phyloP scores from a whole-genome alignment of 2,329 filamentous ascomycete species.

The Pseudonectria buxi region DNA sequence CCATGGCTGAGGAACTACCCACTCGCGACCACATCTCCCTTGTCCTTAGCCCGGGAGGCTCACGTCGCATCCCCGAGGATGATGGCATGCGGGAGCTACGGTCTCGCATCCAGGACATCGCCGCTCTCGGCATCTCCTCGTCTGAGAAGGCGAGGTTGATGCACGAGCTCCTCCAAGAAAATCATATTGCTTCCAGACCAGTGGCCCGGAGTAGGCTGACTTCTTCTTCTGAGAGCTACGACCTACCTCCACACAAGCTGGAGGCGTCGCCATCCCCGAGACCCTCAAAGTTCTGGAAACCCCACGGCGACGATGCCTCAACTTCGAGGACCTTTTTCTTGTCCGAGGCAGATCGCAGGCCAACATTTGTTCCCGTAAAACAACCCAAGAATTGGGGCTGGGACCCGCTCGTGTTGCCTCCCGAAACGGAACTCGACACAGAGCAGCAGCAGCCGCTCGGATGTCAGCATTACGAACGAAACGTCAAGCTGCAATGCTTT shows the following conservation, averaged over 20 bases:
- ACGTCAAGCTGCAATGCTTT: constrained; percentile 91
- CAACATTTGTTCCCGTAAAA: constrained; percentile 57
- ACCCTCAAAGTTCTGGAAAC: constrained; percentile 54
- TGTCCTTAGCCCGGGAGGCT: constrained; percentile 23
- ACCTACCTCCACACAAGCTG: constrained; percentile 20
- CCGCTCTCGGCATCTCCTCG: constrained; percentile 50
- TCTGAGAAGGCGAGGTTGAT: constrained; percentile 65
- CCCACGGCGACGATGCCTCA: constrained; percentile 33
- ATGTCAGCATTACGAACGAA: constrained; percentile 88
- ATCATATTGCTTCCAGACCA: constrained; percentile 43
- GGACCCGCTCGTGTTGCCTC: constrained; percentile 25
- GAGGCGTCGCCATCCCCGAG: constrained; percentile 39
- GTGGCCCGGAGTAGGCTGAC: constrained; percentile 9
- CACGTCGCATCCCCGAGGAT: constrained; percentile 57
- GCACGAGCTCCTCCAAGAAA: constrained; percentile 64
- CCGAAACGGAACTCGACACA: constrained; percentile 17
- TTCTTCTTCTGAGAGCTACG: constrained; percentile 7
- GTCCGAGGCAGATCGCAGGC: constrained; percentile 55
- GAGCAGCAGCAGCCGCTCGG: constrained; percentile 52
- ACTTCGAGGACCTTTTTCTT: constrained; percentile 40
- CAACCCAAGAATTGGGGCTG: constrained; percentile 40
- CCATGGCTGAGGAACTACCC: constrained; percentile 15
- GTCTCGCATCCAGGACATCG: constrained; percentile 61
- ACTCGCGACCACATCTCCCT: constrained; percentile 29
- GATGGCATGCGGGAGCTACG: constrained; percentile 69